Conservation (phyloP, 305 asterid genomes). For the Fraxinus angustifolia region DNA sequence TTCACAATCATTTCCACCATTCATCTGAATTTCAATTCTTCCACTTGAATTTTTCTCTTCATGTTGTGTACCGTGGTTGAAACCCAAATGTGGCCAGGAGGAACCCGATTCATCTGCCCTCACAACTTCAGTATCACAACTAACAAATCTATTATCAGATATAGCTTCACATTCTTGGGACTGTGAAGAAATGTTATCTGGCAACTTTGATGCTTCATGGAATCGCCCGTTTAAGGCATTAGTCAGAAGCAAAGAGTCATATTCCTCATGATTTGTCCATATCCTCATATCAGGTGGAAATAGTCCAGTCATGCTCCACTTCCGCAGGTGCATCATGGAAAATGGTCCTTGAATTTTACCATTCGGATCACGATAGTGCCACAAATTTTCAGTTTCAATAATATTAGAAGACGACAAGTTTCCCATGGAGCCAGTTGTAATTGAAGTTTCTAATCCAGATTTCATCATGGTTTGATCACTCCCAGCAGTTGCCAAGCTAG, state of each 20-base stretch:
- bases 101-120: conserved; percentile 41
- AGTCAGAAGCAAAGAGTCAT: conserved; percentile 61
- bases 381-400: conserved; percentile 70
- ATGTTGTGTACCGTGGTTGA: conserved; percentile 8
- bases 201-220: conserved; percentile 45
- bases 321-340: conserved; percentile 74
- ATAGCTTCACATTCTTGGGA: conserved; percentile 37
- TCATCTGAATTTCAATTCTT: conserved; percentile 19
- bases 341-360: conserved; percentile 95
- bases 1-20: conserved; percentile 19
- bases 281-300: conserved; percentile 87
- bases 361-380: conserved; percentile 97
- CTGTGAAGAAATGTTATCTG: conserved; percentile 32
- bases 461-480: conserved; percentile 40
- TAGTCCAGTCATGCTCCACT: conserved; percentile 81
- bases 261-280: conserved; percentile 78
- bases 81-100: conserved; percentile 14
- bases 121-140: conserved; percentile 22
- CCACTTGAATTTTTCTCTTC: conserved; percentile 15
- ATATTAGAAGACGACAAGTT: conserved; percentile 38
- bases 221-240: conserved; percentile 61
- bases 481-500: conserved; percentile 24
- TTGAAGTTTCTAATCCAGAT: conserved; percentile 45
- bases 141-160: conserved; percentile 20
- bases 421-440: conserved; percentile 27